Conservation (phyloP, 768 basidiomycete species). For the Leccinum subgranulosum region DNA sequence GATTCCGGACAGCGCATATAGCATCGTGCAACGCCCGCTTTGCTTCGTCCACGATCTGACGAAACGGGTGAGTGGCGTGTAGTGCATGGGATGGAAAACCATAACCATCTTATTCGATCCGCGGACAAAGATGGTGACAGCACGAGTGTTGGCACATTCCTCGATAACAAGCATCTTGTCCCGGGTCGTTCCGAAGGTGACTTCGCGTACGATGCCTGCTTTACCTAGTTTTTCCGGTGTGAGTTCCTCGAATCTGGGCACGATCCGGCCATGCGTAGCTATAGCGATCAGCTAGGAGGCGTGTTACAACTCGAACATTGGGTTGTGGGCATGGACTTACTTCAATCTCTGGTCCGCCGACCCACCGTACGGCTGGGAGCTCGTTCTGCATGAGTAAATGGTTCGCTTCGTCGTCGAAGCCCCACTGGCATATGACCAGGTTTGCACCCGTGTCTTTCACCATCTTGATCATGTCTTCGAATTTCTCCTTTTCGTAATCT, state of each 20-base stretch:
- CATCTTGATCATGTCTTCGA: slow-evolving; percentile 92
- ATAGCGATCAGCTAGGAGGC: slow-evolving; percentile 84
- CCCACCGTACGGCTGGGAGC: slow-evolving; percentile 96
- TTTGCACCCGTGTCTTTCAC: slow-evolving; percentile 98
- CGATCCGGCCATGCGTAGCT: slow-evolving; percentile 96
- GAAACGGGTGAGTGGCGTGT: background rate
- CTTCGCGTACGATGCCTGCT: slow-evolving; percentile 90
- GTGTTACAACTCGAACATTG: background rate
- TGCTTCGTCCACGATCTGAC: slow-evolving; percentile 96
- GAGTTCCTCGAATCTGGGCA: slow-evolving; percentile 96
- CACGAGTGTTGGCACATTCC: slow-evolving; percentile 94
- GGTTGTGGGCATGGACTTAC: slow-evolving; percentile 34
- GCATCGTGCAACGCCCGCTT: slow-evolving; percentile 98
- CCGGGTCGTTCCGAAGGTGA: slow-evolving; percentile 95
- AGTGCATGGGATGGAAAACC: background rate
- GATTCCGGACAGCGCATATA: slow-evolving; percentile 93
- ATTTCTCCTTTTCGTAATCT: slow-evolving; percentile 95
- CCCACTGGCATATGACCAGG: slow-evolving; percentile 99
- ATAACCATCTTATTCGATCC: slow-evolving; percentile 98
- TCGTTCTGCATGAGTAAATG: slow-evolving; percentile 98
- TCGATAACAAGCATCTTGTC: slow-evolving; percentile 99
- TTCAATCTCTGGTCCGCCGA: slow-evolving; percentile 99
- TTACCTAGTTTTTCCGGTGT: slow-evolving; percentile 86
- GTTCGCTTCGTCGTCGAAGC: slow-evolving; percentile 99
- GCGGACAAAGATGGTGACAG: slow-evolving; percentile 95